phyloP scores from a whole-genome alignment of 2,329 filamentous ascomycete species.

The Lachnellula suecica region DNA sequence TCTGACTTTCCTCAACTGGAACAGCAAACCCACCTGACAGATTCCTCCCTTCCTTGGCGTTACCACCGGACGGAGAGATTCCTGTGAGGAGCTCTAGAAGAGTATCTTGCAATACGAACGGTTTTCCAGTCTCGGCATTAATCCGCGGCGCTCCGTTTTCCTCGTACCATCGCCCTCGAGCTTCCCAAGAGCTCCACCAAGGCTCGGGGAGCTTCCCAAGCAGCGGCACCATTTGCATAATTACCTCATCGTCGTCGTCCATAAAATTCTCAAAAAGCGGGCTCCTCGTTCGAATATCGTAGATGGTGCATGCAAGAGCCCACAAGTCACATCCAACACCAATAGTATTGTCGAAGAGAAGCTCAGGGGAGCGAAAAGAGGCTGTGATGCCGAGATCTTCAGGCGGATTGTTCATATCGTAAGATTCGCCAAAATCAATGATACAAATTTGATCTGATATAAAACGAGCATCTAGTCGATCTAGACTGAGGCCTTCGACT shows the following conservation, averaged over 20 bases:
- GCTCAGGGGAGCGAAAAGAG: slow-evolving; percentile 6
- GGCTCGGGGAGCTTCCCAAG: slow-evolving; percentile 13
- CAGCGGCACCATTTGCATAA: slow-evolving; percentile 12
- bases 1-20: slow-evolving; percentile 4
- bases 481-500: slow-evolving; percentile 10
- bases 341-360: slow-evolving; percentile 9
- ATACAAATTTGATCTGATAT: slow-evolving; percentile 9
- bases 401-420: slow-evolving; percentile 5
- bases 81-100: slow-evolving; percentile 4
- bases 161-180: slow-evolving; percentile 9
- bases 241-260: slow-evolving; percentile 11
- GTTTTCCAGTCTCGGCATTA: slow-evolving; percentile 7
- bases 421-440: slow-evolving; percentile 14
- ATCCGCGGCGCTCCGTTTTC: slow-evolving; percentile 6
- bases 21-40: slow-evolving; percentile 5
- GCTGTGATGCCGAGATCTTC: slow-evolving; percentile 8
- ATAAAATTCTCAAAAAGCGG: slow-evolving; percentile 12
- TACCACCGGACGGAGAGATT: neutral
- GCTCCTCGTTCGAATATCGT: slow-evolving; percentile 9
- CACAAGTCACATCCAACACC: slow-evolving; percentile 7
- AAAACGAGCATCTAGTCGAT: slow-evolving; percentile 8
- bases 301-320: slow-evolving; percentile 13
- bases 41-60: slow-evolving; percentile 1
- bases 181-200: slow-evolving; percentile 10
- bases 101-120: slow-evolving; percentile 4